Evolutionary conservation across 805 yeast genomes (phyloP).

Genomic region (Metschnikowia lochheadii): DNA sequence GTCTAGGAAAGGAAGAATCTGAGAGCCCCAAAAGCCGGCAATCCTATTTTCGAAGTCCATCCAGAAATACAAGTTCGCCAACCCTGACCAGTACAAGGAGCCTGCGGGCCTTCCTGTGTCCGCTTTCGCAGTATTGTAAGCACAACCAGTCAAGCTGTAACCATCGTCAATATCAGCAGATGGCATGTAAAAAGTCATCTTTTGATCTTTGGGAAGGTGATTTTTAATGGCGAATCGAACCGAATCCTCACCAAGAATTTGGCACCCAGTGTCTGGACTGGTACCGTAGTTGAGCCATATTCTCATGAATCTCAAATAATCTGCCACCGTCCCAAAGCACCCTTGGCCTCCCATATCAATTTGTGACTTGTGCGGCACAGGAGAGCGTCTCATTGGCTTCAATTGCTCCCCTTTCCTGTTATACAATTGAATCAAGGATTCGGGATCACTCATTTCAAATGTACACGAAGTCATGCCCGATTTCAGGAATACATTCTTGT

Average conservation of each 20-base stretch:
- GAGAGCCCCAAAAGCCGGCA: constrained; percentile 40
- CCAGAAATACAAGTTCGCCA: constrained; percentile 40
- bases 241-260: constrained; percentile 26
- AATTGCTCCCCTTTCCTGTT: constrained; percentile 2
- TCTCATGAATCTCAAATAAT: constrained; percentile 36
- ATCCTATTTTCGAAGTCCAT: constrained; percentile 34
- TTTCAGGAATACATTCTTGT: constrained; percentile 29
- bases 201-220: constrained; percentile 27
- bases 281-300: constrained; percentile 39
- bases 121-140: constrained; percentile 20
- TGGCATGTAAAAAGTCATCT: constrained; percentile 19
- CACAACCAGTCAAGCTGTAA: constrained; percentile 33
- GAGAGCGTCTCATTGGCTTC: constrained; percentile 4
- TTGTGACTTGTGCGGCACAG: constrained; percentile 14
- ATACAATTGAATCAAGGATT: constrained; percentile 8
- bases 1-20: constrained; percentile 33
- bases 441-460: constrained; percentile 9
- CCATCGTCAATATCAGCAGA: constrained; percentile 23
- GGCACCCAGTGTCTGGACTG: constrained; percentile 34
- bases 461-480: constrained; percentile 29
- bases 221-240: constrained; percentile 29
- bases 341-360: constrained; percentile 46
- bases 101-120: constrained; percentile 36
- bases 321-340: constrained; percentile 33
- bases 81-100: constrained; percentile 37